phyloP scores from a whole-genome alignment of 208 protist species.

The Trypanosoma boissoni region DNA sequence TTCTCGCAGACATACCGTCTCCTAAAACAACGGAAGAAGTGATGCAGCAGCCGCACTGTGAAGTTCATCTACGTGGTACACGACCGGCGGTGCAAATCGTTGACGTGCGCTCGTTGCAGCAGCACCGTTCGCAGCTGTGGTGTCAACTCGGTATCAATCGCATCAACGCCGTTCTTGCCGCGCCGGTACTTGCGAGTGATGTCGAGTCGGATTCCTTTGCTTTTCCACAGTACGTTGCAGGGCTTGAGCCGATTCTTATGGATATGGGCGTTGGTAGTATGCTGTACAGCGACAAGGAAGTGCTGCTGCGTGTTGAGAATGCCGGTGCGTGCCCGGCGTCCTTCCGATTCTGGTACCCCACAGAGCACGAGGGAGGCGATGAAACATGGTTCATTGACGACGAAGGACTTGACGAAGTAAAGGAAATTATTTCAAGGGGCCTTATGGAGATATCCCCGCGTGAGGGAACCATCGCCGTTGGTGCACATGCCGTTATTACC shows the following conservation, averaged over 20 bases:
- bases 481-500: constrained; percentile 44
- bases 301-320: constrained; percentile 76
- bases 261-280: constrained; percentile 69
- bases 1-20: constrained; percentile 31
- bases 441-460: constrained; percentile 69
- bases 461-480: constrained; percentile 55
- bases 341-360: constrained; percentile 84
- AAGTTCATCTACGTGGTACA: constrained; percentile 47
- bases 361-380: constrained; percentile 71
- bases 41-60: constrained; percentile 70
- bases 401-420: constrained; percentile 62
- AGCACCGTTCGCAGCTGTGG: constrained; percentile 67
- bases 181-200: constrained; percentile 44
- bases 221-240: constrained; percentile 75
- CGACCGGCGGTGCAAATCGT: constrained; percentile 78
- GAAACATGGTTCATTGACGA: constrained; percentile 88
- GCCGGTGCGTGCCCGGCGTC: constrained; percentile 54
- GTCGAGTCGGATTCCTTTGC: constrained; percentile 48
- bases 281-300: constrained; percentile 23
- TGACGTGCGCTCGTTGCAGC: constrained; percentile 61
- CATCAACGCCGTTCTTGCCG: constrained; percentile 72
- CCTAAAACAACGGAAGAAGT: constrained; percentile 38
- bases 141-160: constrained; percentile 69
- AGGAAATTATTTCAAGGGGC: constrained; percentile 60
- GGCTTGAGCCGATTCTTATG: constrained; percentile 68